These are phyloP conservation scores for Entoloma clypeatum DNA, from an alignment of 1,284 basidiomycete species.

Conservation along the genomic window DNA sequence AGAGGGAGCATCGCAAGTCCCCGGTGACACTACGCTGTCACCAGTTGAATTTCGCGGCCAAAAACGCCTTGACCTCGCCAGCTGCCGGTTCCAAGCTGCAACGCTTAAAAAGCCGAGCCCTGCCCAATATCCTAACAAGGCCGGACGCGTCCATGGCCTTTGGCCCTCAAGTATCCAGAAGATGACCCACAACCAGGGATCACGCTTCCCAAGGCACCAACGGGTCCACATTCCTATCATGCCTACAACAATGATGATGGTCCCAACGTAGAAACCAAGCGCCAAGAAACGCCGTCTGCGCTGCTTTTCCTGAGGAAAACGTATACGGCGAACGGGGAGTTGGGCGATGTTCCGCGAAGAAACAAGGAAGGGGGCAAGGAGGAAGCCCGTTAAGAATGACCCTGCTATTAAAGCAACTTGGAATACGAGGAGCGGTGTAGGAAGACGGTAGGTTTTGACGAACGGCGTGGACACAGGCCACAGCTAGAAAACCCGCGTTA, in stretches of 20 bases:
- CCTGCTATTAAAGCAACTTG: conserved; percentile 94
- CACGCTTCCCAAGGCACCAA: conserved; percentile 81
- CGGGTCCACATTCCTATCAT: conserved; percentile 91
- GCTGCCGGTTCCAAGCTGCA: conserved; percentile 88
- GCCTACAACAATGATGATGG: conserved; percentile 75
- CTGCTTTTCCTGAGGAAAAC: conserved; percentile 85
- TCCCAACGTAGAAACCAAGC: conserved; percentile 79
- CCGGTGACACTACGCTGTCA: conserved; percentile 32
- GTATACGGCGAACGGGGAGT: conserved; percentile 84
- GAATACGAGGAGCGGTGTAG: conserved; percentile 89
- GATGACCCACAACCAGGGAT: conserved; percentile 89
- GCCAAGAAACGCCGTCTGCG: conserved; percentile 84
- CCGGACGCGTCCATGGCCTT: conserved; percentile 79
- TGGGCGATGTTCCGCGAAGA: conserved; percentile 92
- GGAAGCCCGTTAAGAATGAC: conserved; percentile 86
- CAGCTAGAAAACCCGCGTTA: conserved; percentile 46
- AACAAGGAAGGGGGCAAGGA: conserved; percentile 92
- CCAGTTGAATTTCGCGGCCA: conserved; percentile 42
- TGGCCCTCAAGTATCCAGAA: conserved; percentile 74
- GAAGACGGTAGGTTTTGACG: conserved; percentile 90
- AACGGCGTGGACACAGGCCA: conserved; percentile 79
- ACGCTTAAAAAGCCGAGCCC: conserved; percentile 79
- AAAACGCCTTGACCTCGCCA: conserved; percentile 71
- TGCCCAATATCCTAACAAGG: conserved; percentile 84
- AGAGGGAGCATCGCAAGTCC: conserved; percentile 15